phyloP scores from a whole-genome alignment of 2,329 filamentous ascomycete species.

The Phialophora expanda region DNA sequence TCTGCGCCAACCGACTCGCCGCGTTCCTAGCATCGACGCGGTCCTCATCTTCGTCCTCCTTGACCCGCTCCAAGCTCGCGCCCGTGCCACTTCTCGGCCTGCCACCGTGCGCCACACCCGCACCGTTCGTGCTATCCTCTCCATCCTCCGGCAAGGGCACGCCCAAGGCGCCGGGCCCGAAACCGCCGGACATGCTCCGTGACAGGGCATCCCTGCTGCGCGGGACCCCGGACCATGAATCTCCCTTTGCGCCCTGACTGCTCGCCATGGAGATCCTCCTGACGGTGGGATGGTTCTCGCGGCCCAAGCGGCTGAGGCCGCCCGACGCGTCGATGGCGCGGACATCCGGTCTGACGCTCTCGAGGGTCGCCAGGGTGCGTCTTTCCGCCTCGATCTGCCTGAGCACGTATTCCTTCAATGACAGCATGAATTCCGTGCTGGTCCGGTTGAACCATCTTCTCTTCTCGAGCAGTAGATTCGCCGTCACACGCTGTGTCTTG shows the following conservation, averaged over 20 bases:
- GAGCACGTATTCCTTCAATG: conserved; percentile 88
- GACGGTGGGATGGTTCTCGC: conserved; percentile 78
- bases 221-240: conserved; percentile 95
- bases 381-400: conserved; percentile 96
- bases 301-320: conserved; percentile 84
- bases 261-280: conserved; percentile 79
- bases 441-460: conserved; percentile 90
- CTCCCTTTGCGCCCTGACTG: conserved; percentile 95
- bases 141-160: conserved; percentile 70
- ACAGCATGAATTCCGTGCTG: conserved; percentile 77
- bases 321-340: conserved; percentile 89
- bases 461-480: conserved; percentile 85
- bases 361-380: conserved; percentile 87
- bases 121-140: conserved; percentile 54
- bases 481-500: conserved; percentile 87
- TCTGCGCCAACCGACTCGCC: conserved; percentile 88
- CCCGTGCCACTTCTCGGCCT: conserved; percentile 42
- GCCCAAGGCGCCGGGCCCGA: conserved; percentile 65
- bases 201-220: conserved; percentile 78
- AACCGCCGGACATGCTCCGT: conserved; percentile 71
- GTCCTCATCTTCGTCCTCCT: conserved; percentile 86
- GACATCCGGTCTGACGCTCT: conserved; percentile 90
- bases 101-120: conserved; percentile 61
- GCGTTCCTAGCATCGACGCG: conserved; percentile 94
- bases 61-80: conserved; percentile 63